Conservation (phyloP, 768 basidiomycete genomes). For the Boletales sp. region DNA sequence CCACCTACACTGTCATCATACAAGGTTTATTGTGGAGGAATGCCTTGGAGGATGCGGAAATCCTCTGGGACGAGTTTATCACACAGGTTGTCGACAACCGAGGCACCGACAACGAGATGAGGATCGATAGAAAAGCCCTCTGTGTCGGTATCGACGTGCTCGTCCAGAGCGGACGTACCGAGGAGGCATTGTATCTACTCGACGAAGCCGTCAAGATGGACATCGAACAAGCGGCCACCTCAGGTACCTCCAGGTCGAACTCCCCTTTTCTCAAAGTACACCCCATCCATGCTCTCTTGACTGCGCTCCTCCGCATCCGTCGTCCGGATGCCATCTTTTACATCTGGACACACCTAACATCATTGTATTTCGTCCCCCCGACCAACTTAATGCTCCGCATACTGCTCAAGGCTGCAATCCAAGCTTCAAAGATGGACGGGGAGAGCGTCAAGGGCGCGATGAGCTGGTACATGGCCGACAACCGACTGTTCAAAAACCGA, state of each 20-base stretch:
- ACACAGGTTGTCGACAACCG: slow-evolving; percentile 7
- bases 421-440: slow-evolving; percentile 49
- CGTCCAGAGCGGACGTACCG: slow-evolving; percentile 39
- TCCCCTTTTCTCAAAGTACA: slow-evolving; percentile 21
- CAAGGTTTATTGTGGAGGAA: slow-evolving; percentile 47
- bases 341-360: slow-evolving; percentile 64
- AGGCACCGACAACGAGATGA: slow-evolving; percentile 6
- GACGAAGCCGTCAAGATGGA: slow-evolving; percentile 36
- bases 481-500: slow-evolving; percentile 16
- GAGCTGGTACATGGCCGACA: slow-evolving; percentile 24
- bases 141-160: slow-evolving; percentile 49
- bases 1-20: slow-evolving; percentile 52
- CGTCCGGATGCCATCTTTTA: slow-evolving; percentile 63
- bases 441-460: slow-evolving; percentile 49
- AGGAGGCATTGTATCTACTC: slow-evolving; percentile 49
- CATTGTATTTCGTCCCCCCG: slow-evolving; percentile 55
- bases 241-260: neutral
- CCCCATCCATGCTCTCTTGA: slow-evolving; percentile 44
- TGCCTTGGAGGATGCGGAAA: slow-evolving; percentile 37
- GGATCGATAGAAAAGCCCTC: slow-evolving; percentile 46
- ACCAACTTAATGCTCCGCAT: slow-evolving; percentile 54
- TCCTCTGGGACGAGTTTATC: slow-evolving; percentile 41
- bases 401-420: slow-evolving; percentile 57
- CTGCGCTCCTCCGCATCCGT: slow-evolving; percentile 43
- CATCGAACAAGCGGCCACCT: slow-evolving; percentile 1